Evolutionary conservation across 768 basidiomycete genomes (phyloP).

Genomic region (Rhizopogon vesiculosus): DNA sequence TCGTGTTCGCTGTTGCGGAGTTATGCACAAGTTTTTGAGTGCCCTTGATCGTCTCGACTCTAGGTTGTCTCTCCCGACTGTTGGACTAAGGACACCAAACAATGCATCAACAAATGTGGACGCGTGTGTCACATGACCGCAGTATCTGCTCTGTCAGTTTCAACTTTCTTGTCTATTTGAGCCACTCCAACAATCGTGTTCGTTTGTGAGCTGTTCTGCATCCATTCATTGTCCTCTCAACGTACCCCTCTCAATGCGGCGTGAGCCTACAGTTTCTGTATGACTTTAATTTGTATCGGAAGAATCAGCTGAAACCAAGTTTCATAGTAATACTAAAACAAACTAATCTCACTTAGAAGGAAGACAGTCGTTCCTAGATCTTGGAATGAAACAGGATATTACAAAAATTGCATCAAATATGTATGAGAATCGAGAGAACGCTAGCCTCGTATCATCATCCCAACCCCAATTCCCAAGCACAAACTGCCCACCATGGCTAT

Average conservation of each 20-base stretch:
- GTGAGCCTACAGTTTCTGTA: too few relatives aligned
- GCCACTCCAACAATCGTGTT: too few relatives aligned
- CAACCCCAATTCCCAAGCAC: conserved; percentile 41
- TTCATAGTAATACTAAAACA: neutral
- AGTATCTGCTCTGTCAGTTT: neutral
- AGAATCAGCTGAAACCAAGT: too few relatives aligned
- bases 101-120: conserved; percentile 12
- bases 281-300: too few relatives aligned
- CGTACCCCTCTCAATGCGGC: too few relatives aligned
- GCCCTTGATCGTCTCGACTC: neutral
- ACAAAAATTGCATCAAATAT: neutral
- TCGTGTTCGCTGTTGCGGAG: neutral
- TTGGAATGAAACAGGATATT: neutral
- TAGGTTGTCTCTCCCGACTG: conserved; percentile 1
- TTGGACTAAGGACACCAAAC: conserved; percentile 9
- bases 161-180: too few relatives aligned
- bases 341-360: neutral
- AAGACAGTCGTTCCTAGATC: too few relatives aligned
- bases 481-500: conserved; percentile 36
- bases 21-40: neutral
- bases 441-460: conserved; percentile 23
- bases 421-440: neutral
- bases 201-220: too few relatives aligned
- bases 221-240: too few relatives aligned
- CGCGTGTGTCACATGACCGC: conserved; percentile 26